A percentile compares a stretch with the other conserved stretches of the same genome.
Evolutionary conservation across 176 grass and related monocot species (phyloP).

Genomic region (Tillandsia leiboldiana): DNA sequence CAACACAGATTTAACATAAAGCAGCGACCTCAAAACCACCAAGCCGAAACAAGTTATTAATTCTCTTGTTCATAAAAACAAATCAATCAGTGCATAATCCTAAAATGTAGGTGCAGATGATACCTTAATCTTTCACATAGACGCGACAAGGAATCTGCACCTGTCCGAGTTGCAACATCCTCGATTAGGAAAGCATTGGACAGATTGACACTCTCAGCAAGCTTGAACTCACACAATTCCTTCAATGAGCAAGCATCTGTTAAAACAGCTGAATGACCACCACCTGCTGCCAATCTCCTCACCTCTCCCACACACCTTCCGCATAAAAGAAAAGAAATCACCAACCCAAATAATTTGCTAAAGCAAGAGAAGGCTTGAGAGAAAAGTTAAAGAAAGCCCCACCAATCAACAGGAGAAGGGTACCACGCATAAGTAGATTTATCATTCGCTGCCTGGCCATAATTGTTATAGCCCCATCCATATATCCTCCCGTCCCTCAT

Average conservation of each 20-base stretch:
- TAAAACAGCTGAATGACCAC: constrained; percentile 92
- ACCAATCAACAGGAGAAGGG: constrained; percentile 96
- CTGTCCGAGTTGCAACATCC: constrained; percentile 64
- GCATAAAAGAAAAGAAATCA: constrained; percentile 1
- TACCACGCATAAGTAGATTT: constrained; percentile 82
- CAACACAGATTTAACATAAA: no score
- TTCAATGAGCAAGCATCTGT: constrained; percentile 86
- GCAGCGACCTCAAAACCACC: no score
- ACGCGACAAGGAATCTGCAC: constrained; percentile 75
- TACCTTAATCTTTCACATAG: constrained; percentile 80
- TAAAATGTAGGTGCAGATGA: background rate
- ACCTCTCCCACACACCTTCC: constrained; percentile 91
- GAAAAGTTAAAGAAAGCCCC: constrained; percentile 4
- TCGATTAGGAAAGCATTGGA: constrained; percentile 62
- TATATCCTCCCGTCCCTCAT: constrained; percentile 77
- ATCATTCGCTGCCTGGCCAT: constrained; percentile 77
- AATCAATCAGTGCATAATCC: background rate
- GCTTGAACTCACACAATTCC: constrained; percentile 86
- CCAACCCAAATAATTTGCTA: background rate
- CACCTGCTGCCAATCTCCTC: constrained; percentile 70
- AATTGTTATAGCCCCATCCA: constrained; percentile 92
- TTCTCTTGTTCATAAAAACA: background rate
- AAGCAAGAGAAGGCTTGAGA: background rate
- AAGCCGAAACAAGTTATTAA: background rate
- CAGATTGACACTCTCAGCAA: constrained; percentile 58